phyloP scores from a whole-genome alignment of 352 stramenopile genomes.

The Globisporangium parvum region DNA sequence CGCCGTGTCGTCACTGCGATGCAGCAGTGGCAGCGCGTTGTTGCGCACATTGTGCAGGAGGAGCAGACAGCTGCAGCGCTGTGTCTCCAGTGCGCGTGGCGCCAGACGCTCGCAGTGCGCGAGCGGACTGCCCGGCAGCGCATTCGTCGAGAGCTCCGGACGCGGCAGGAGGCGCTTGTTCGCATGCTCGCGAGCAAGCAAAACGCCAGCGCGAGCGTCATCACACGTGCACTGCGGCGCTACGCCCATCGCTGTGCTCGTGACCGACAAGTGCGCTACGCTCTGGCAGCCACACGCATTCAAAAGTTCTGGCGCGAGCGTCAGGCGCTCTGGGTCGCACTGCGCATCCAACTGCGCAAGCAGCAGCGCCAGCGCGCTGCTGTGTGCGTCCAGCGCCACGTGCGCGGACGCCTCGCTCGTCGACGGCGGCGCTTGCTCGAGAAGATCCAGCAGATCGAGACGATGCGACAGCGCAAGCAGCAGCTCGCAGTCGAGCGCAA shows the following conservation, averaged over 20 bases:
- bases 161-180: conserved; percentile 37
- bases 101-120: conserved; percentile 25
- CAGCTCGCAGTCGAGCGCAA: conserved; percentile 5
- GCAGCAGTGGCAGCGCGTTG: conserved; percentile 33
- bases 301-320: conserved; percentile 49
- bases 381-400: conserved; percentile 36
- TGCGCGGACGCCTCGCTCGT: conserved; percentile 27
- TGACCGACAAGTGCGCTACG: conserved; percentile 7
- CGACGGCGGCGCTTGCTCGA: conserved; percentile 20
- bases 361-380: conserved; percentile 30
- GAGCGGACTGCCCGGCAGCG: conserved; percentile 20
- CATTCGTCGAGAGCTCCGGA: conserved; percentile 32
- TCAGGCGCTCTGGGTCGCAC: conserved; percentile 36
- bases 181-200: conserved; percentile 35
- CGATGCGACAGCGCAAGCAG: conserved; percentile 7
- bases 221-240: conserved; percentile 33
- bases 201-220: conserved; percentile 33
- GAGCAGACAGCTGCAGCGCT: conserved; percentile 12
- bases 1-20: conserved; percentile 38
- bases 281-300: conserved; percentile 26
- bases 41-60: conserved; percentile 11
- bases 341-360: conserved; percentile 34
- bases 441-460: conserved; percentile 32
- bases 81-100: conserved; percentile 57
- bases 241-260: conserved; percentile 10